Percentiles rank a stretch among this genome's conserved stretches.
phyloP scores from a whole-genome alignment of 768 basidiomycete genomes.

The Nevesoporus exiguus region DNA sequence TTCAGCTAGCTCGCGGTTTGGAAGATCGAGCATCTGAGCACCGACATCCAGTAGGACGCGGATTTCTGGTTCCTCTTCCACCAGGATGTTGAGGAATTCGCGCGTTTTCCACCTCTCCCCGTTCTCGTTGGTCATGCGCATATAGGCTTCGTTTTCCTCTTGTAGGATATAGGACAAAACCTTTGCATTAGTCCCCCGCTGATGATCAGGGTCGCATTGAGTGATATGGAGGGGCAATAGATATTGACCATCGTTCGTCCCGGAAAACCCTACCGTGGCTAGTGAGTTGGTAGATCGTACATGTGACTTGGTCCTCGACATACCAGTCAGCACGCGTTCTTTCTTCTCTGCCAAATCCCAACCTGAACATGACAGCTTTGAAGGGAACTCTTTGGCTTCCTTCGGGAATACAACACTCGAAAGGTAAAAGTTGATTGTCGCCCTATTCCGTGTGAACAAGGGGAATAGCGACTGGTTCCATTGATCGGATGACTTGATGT shows the following conservation, averaged over 20 bases:
- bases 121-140: slow-evolving; percentile 3
- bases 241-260: slow-evolving; percentile 40
- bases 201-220: no score
- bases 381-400: slow-evolving; percentile 34
- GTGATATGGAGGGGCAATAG: slow-evolving; percentile 33
- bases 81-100: slow-evolving; percentile 29
- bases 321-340: slow-evolving; percentile 14
- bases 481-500: slow-evolving; percentile 26
- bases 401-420: not conserved
- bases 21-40: slow-evolving; percentile 39
- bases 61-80: slow-evolving; percentile 29
- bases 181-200: no score
- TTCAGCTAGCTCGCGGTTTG: not conserved
- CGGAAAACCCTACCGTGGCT: slow-evolving; percentile 32
- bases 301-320: not conserved
- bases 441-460: slow-evolving; percentile 24
- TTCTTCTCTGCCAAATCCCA: slow-evolving; percentile 37
- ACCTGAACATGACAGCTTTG: slow-evolving; percentile 33
- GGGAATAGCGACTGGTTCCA: slow-evolving; percentile 14
- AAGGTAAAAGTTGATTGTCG: slow-evolving; percentile 19
- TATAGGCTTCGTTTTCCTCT: slow-evolving; percentile 17
- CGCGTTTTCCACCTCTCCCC: slow-evolving; percentile 15
- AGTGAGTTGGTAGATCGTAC: not conserved
- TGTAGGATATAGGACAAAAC: no score
- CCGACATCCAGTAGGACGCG: slow-evolving; percentile 37